Base-by-base conservation (phyloP, 169 alveolate species). In the Plasmodium gonderi region DNA sequence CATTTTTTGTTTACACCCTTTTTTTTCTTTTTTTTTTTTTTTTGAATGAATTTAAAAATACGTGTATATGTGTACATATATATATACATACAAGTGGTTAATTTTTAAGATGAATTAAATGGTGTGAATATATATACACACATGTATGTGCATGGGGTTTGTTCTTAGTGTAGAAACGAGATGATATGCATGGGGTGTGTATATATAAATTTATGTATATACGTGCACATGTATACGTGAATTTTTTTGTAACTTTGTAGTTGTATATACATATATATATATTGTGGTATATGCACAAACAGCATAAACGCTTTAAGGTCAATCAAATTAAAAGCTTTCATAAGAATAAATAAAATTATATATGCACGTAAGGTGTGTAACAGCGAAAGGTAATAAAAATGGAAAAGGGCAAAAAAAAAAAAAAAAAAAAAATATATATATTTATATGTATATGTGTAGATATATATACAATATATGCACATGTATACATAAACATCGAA, bases 261-360 rank as follows among this genome's bases (percentile, higher is more conserved):
- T 14, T 49, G n/a, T 49, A 23, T 49, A 42, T 42, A 42, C 9
- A 9, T 42, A 6, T 49, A 49, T 49, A 6, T 49, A 12, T 49
- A 49, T n/a, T 38, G 64, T 36, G 44, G 67, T 20, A 76, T 80
- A 75, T 82, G 67, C 60, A 82, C 76, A 82, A 82, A 82, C 74
- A 45, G 45, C 51, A 47, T 68, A 72, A 82, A 69, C 29, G 75
- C 36, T 81, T 82, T 82, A 68, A 68, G 91, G 60, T 79, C 82
- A 82, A 82, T 82, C 91, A 82, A 82, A 82, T 82, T 82, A 82
- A 82, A 82, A 82, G 91, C 81, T 33, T 82, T 82, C 74, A 81
- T 72, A 51, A 45, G 42, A 79, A 49, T 7, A 51, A 78, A 47
- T 12, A 47, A 78, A 44, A 31, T 78, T 78, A 14, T 11, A 14